Evolutionary conservation across 2,329 filamentous ascomycete species (phyloP).

Genomic region (Corinectria fuckeliana): DNA sequence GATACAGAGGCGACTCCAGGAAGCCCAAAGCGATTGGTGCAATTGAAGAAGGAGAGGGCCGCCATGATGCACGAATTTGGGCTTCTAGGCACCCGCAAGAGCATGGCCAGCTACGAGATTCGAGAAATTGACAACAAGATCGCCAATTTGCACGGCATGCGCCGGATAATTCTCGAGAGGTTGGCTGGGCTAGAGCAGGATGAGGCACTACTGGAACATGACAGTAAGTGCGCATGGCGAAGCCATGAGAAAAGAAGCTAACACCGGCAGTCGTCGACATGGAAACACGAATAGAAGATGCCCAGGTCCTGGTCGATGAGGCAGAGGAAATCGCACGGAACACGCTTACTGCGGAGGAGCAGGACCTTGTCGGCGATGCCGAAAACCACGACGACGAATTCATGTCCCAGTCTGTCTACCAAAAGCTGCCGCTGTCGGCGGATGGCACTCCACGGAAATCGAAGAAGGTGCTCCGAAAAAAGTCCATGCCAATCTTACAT

Average conservation of each 20-base stretch:
- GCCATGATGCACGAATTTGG: conserved; percentile 85
- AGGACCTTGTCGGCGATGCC: conserved; percentile 58
- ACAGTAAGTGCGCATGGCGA: conserved; percentile 62
- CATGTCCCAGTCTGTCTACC: conserved; percentile 98
- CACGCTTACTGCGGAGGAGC: conserved; percentile 59
- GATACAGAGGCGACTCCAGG: conserved; percentile 63
- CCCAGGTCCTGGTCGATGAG: conserved; percentile 64
- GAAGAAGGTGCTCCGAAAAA: conserved; percentile 67
- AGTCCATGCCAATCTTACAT: conserved; percentile 93
- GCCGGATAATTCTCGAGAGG: conserved; percentile 87
- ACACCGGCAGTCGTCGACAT: conserved; percentile 64
- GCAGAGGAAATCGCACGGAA: conserved; percentile 61
- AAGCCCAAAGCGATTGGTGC: conserved; percentile 71
- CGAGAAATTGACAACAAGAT: conserved; percentile 97
- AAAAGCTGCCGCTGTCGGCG: conserved; percentile 75
- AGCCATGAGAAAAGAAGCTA: conserved; percentile 32
- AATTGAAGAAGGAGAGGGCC: conserved; percentile 81
- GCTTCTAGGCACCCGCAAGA: conserved; percentile 91
- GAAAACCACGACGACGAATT: conserved; percentile 65
- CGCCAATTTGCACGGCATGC: conserved; percentile 89
- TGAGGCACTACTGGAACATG: conserved; percentile 87
- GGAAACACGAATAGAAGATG: conserved; percentile 67
- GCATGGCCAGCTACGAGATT: conserved; percentile 97
- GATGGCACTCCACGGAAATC: conserved; percentile 54
- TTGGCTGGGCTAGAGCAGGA: conserved; percentile 88